A percentile compares a stretch with the other conserved stretches of the same genome.
Evolutionary conservation across 208 protist genomes (phyloP).

Genomic region (Blastocrithidia nonstop): DNA sequence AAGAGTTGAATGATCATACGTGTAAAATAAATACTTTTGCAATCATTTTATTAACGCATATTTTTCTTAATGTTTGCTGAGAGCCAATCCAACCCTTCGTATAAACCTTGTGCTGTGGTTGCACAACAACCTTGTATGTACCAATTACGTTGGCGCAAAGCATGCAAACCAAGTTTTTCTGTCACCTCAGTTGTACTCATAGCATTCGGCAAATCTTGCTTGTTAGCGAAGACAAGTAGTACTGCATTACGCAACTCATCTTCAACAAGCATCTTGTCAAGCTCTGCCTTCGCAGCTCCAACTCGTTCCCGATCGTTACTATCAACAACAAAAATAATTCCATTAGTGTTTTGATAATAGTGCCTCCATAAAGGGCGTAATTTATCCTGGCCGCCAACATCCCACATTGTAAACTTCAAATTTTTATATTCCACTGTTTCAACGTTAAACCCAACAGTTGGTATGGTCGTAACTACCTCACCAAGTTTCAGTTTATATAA

Average conservation of each 20-base stretch:
- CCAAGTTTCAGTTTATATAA: conserved; percentile 96
- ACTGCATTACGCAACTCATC: conserved; percentile 93
- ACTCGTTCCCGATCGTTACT: conserved; percentile 91
- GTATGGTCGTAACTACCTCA: conserved; percentile 93
- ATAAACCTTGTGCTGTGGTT: conserved; percentile 84
- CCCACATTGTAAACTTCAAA: conserved; percentile 94
- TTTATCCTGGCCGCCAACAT: conserved; percentile 93
- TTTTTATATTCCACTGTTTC: conserved; percentile 96
- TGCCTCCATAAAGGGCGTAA: conserved; percentile 93
- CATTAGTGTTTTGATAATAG: conserved; percentile 96
- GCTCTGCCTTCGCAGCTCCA: conserved; percentile 77
- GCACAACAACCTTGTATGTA: conserved; percentile 89
- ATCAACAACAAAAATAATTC: conserved; percentile 96
- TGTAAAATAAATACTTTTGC: neutral
- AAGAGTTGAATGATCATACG: neutral
- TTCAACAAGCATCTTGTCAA: conserved; percentile 94
- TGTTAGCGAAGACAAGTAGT: conserved; percentile 98
- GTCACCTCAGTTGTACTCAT: conserved; percentile 93
- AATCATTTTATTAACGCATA: too few species aligned
- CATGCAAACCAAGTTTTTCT: conserved; percentile 91
- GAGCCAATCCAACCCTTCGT: conserved; percentile 88
- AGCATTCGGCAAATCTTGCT: conserved; percentile 97
- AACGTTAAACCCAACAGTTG: conserved; percentile 95
- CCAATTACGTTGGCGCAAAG: conserved; percentile 86
- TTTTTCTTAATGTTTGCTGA: conserved; percentile 76